phyloP scores from a whole-genome alignment of 345 rosid species.

The Salix exigua region DNA sequence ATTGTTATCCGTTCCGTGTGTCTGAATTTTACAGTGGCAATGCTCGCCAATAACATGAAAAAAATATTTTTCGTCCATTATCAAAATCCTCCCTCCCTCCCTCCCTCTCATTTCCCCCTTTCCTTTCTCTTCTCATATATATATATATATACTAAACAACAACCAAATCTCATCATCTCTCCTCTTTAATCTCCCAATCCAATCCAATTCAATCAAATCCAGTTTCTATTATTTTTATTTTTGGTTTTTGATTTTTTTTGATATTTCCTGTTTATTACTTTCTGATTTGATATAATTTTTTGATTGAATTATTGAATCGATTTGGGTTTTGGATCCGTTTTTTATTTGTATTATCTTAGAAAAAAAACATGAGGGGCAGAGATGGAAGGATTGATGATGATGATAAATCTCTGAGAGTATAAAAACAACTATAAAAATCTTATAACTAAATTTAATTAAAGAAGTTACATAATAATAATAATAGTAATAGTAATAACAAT shows the following conservation, averaged over 20 bases:
- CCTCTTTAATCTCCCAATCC: neutral
- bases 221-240: neutral
- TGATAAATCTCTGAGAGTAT: conserved; percentile 6
- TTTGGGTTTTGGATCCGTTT: conserved; percentile 12
- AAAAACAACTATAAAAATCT: neutral
- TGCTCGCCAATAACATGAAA: too few species aligned
- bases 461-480: neutral
- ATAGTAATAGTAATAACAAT: neutral
- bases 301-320: neutral
- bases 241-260: neutral
- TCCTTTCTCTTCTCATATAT: neutral
- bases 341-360: neutral
- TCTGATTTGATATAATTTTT: neutral
- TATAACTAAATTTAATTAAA: neutral
- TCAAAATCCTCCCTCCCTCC: neutral
- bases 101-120: neutral
- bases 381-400: neutral
- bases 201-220: neutral
- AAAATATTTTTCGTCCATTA: neutral
- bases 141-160: neutral
- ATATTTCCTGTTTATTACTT: neutral
- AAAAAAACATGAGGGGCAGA: neutral
- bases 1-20: too few species aligned
- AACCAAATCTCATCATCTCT: conserved; percentile 1
- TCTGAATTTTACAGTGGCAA: too few species aligned